A percentile compares a stretch with the other conserved stretches of the same genome.
These are phyloP conservation scores for Amanita exitialis DNA, from an alignment of 768 basidiomycete species.

Conservation along the genomic window DNA sequence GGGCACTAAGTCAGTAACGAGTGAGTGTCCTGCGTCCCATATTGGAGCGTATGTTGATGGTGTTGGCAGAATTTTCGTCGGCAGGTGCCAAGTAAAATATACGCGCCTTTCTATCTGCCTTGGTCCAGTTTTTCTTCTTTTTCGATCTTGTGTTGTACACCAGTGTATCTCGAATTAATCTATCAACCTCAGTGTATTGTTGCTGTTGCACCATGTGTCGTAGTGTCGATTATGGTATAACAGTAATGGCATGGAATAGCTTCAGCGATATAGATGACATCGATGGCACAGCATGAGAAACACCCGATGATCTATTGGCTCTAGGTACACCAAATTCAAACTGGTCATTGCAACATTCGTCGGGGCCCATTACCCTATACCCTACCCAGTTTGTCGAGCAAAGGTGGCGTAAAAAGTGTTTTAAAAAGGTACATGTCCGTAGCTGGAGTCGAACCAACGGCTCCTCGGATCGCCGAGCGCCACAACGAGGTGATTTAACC, in stretches of 20 bases:
- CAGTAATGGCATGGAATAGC: neutral
- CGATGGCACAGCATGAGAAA: neutral
- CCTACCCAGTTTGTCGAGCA: too few species aligned
- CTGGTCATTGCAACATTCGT: too few species aligned
- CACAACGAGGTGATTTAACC: constrained; percentile 7
- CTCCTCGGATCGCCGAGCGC: constrained; percentile 3
- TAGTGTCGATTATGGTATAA: constrained; percentile 3
- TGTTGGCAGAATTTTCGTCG: constrained; percentile 41
- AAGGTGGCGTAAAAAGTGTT: too few species aligned
- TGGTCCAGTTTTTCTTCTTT: constrained; percentile 1
- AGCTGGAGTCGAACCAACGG: constrained; percentile 9
- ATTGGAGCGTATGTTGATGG: neutral
- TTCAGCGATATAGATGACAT: neutral
- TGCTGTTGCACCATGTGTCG: constrained; percentile 3
- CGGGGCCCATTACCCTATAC: too few species aligned
- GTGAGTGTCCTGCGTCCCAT: constrained; percentile 22
- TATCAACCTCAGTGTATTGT: constrained; percentile 2
- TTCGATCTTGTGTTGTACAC: constrained; percentile 14
- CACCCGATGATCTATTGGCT: too few species aligned
- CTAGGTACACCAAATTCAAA: too few species aligned
- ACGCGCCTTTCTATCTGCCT: too few species aligned
- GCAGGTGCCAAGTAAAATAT: constrained; percentile 40
- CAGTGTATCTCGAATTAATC: constrained; percentile 17
- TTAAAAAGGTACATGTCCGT: neutral
- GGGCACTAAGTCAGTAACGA: constrained; percentile 55